Conservation (phyloP, 2,329 filamentous ascomycete species). For the Fusarium fracticaudum region DNA sequence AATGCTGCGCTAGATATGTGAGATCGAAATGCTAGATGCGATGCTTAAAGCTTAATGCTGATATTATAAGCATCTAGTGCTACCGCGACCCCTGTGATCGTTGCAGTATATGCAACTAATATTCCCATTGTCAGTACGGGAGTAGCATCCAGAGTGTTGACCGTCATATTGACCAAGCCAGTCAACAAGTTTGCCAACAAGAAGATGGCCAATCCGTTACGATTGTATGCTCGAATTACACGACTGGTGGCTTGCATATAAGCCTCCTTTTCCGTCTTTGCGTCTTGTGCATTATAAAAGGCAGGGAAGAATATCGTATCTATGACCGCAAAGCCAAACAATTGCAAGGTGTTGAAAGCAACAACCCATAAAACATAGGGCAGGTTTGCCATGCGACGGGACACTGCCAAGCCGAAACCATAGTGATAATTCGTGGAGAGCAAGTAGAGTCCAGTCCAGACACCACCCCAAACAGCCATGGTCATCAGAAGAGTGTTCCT, state of each 20-base stretch:
- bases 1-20: background rate
- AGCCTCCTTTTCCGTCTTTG: conserved; percentile 68
- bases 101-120: conserved; percentile 75
- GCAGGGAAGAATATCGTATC: conserved; percentile 83
- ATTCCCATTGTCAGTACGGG: conserved; percentile 75
- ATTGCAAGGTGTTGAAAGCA: conserved; percentile 88
- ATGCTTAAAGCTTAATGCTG: conserved; percentile 72
- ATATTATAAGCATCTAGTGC: conserved; percentile 71
- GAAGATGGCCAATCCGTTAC: conserved; percentile 87
- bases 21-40: background rate
- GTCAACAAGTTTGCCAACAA: conserved; percentile 89
- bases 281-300: conserved; percentile 67
- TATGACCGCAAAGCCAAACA: conserved; percentile 79
- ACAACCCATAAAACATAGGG: conserved; percentile 93
- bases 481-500: conserved; percentile 68
- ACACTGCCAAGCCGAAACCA: conserved; percentile 80
- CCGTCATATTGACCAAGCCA: conserved; percentile 85
- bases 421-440: conserved; percentile 73
- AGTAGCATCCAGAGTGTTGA: conserved; percentile 81
- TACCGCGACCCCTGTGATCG: conserved; percentile 74
- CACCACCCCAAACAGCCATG: conserved; percentile 69
- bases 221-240: conserved; percentile 85
- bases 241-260: conserved; percentile 78
- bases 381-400: conserved; percentile 88
- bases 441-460: conserved; percentile 78